Base-by-base conservation (phyloP, 164 flowering plant genomes). In the Kalanchoe fedtschenkoi region DNA sequence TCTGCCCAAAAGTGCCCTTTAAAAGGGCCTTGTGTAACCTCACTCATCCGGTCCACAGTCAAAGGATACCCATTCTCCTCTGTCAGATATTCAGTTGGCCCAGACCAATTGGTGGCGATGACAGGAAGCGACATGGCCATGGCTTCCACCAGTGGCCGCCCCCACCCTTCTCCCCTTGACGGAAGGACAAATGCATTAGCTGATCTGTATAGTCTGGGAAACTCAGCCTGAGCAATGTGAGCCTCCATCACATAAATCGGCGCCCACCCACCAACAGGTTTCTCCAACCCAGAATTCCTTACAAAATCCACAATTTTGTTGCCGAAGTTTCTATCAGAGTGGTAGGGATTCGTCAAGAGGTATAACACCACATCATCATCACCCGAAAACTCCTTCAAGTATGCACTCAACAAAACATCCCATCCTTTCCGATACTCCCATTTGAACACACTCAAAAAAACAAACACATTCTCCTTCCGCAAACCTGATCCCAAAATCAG, bases 351-450 rank as follows among this genome's bases (percentile, higher is more conserved):
- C 24, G 88, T 84, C 51, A 88, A 54, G 51, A 88, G 64, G 65
- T 71, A 83, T 74, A 84, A 68, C 34, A 67, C 76, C 41, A 86
- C 87, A 59, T 69, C 72, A 76, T 88, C 88, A 58, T 5, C 62
- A 21, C 24, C 37, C 11, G 77, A 66, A 68, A 88, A 88, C 63
- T 88, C 96, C 61, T 71, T 65, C 76, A 86, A 73, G 63, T 84
- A 88, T 44, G 96, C 69, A 44, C 53, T 74, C 74, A 88, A 71
- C 72, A 88, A 58, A 35, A 86, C 78, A 80, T 86, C 91, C 96
- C 96, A 88, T 21, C 89, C 96, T 66, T 88, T 86, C 71, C 91
- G 82, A 32, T 72, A 76, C 72, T 88, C 91, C 91, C 91, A 88
- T 67, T 88, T 88, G 39, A 88, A 88, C 46, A 88, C 64, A 71